Evolutionary conservation across 306 rosid genomes (phyloP).

Genomic region (Vigna radiata): DNA sequence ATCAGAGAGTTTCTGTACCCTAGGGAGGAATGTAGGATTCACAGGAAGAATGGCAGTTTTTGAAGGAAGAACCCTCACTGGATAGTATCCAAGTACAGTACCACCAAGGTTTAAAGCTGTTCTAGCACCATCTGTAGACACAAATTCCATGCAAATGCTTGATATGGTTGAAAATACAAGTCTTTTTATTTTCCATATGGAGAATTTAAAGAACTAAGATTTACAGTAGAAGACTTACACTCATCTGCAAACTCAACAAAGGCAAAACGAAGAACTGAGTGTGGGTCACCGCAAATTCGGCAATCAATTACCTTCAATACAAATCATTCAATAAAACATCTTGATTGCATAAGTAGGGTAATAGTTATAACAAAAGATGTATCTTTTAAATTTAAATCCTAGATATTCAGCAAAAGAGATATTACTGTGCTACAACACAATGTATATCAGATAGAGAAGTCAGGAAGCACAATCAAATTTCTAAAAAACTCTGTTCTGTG

Average conservation of each 20-base stretch:
- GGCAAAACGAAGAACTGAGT: constrained; percentile 97
- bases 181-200: background rate
- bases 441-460: constrained; percentile 29
- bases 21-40: constrained; percentile 95
- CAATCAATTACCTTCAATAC: constrained; percentile 89
- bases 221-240: constrained; percentile 62
- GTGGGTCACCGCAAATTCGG: constrained; percentile 97
- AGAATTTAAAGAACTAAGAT: constrained; percentile 13
- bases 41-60: constrained; percentile 99
- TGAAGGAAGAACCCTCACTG: constrained; percentile 94
- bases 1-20: constrained; percentile 61
- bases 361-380: background rate
- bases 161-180: constrained; percentile 14
- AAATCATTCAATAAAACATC: constrained; percentile 35
- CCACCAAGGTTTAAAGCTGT: constrained; percentile 91
- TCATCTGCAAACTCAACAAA: constrained; percentile 98
- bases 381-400: constrained; percentile 15
- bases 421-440: constrained; percentile 30
- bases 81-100: constrained; percentile 92
- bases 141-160: constrained; percentile 40
- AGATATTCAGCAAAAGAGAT: constrained; percentile 24
- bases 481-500: constrained; percentile 27
- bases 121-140: constrained; percentile 84
- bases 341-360: constrained; percentile 11
- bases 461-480: constrained; percentile 33